Conservation (phyloP, 2,329 filamentous ascomycete genomes). For the Claviceps monticola region DNA sequence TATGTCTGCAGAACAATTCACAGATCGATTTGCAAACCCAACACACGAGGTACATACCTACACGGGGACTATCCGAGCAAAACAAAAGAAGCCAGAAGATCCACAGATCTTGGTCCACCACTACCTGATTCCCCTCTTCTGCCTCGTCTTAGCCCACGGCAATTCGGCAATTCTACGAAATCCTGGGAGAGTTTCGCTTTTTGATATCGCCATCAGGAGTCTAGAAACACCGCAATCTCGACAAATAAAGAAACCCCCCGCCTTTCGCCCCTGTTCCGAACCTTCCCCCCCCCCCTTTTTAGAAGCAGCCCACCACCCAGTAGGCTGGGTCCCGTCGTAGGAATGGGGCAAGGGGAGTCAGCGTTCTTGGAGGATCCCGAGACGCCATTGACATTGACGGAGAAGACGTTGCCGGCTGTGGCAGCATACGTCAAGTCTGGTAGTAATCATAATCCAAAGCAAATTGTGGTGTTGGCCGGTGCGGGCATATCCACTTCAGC, state of each 20-base stretch:
- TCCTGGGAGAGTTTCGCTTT: too few relatives aligned
- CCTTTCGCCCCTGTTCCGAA: constrained; percentile 6
- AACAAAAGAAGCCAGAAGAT: too few relatives aligned
- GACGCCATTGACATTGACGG: constrained; percentile 49
- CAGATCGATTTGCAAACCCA: too few relatives aligned
- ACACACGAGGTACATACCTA: too few relatives aligned
- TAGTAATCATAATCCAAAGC: constrained; percentile 41
- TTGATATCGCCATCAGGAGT: not conserved
- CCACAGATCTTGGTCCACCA: too few relatives aligned
- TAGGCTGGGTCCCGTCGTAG: constrained; percentile 24
- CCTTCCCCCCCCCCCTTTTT: constrained; percentile 14
- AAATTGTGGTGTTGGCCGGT: constrained; percentile 79
- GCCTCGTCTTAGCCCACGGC: too few relatives aligned
- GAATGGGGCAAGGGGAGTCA: constrained; percentile 80
- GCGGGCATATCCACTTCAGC: constrained; percentile 73
- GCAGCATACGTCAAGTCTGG: constrained; percentile 53
- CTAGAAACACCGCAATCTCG: constrained; percentile 15
- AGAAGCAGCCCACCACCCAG: too few relatives aligned
- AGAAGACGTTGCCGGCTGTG: constrained; percentile 57
- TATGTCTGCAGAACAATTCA: too few relatives aligned
- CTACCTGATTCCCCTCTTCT: too few relatives aligned
- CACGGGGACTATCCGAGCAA: too few relatives aligned
- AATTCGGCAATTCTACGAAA: too few relatives aligned
- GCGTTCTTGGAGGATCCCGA: constrained; percentile 47
- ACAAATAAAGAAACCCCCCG: constrained; percentile 13